Percentiles rank a stretch among this genome's conserved stretches.
These are phyloP conservation scores for Lotus japonicus DNA, from an alignment of 306 rosid species.

Conservation along the genomic window DNA sequence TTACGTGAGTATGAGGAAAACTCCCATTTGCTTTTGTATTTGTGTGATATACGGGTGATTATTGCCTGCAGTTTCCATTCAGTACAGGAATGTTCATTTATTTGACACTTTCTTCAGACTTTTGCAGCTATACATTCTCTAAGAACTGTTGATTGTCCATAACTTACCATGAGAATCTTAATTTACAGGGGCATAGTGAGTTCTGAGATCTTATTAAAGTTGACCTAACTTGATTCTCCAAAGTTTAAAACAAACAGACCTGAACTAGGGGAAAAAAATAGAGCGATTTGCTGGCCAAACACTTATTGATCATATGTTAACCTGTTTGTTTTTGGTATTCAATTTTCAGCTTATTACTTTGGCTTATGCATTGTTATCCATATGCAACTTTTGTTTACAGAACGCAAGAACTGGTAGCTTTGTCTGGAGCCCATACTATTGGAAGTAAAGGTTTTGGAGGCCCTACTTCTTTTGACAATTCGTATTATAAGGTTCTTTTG, in stretches of 20 bases:
- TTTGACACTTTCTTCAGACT: not conserved
- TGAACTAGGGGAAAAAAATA: not conserved
- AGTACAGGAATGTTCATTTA: not conserved
- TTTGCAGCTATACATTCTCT: constrained; percentile 2
- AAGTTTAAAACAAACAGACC: not conserved
- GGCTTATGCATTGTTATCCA: constrained; percentile 3
- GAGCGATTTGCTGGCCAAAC: not conserved
- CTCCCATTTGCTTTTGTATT: constrained; percentile 18
- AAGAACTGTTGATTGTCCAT: constrained; percentile 1
- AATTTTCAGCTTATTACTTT: constrained; percentile 1
- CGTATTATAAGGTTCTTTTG: constrained; percentile 83
- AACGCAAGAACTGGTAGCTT: constrained; percentile 83
- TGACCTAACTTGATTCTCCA: not conserved
- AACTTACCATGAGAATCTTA: not conserved
- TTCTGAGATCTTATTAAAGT: not conserved
- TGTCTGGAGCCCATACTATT: constrained; percentile 93
- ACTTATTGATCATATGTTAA: not conserved
- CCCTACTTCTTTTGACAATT: constrained; percentile 72
- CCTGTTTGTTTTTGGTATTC: not conserved
- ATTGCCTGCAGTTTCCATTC: constrained; percentile 1
- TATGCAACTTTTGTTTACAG: constrained; percentile 40
- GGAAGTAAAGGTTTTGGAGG: constrained; percentile 93
- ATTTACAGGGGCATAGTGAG: not conserved
- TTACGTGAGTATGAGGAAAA: constrained; percentile 59
- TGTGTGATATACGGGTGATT: constrained; percentile 1